Base-by-base conservation (phyloP, 345 rosid genomes). In the Carallia brachiata region DNA sequence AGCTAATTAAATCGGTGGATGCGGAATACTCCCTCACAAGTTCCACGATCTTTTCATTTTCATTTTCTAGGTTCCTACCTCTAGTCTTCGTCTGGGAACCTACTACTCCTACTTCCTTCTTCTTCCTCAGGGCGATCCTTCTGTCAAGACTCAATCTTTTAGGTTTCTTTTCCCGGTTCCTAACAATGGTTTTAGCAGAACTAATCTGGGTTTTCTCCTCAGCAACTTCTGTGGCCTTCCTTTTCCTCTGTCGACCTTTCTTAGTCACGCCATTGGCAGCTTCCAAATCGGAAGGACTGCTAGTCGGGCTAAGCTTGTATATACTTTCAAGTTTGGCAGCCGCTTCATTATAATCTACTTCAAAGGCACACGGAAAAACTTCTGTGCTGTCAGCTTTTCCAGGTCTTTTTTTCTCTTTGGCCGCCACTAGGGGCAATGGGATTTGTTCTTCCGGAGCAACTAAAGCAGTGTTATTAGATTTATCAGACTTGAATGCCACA, bases 271-370 rank as follows among this genome's bases (percentile, higher is more conserved):
- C 77, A 63, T 70, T 75, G 19, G 56, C 75, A 13, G 74, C 89
- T 34, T 80, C 84, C 28, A 64, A 84, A 36, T 86, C 83, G 2
- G 71, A 75, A 19, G 80, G 70, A n/a, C 53, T 70, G 27, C 72
- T 61, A 4, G 80, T 61, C 31, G 93, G 89, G 71, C 96, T 86
- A 74, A 90, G 97, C 82, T 88, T 90, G 84, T 74, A 95, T 58
- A 95, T 77, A 67, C 55, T 87, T 71, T 95, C 99, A 54, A 95
- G 90, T 66, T 89, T 95, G 18, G 93, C 93, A 32, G 99, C 97
- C 3, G 93, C 97, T 77, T 90, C 97, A 62, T 87, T 82, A 84
- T 90, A 92, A 79, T 95, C 99, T 59, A 88, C 66, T 17, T 87
- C 90, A 73, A 73, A 66, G 1, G 89, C 63, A 58, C 77, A 73